Conservation (phyloP, 768 basidiomycete species). For the Hemileccinum impolitum region DNA sequence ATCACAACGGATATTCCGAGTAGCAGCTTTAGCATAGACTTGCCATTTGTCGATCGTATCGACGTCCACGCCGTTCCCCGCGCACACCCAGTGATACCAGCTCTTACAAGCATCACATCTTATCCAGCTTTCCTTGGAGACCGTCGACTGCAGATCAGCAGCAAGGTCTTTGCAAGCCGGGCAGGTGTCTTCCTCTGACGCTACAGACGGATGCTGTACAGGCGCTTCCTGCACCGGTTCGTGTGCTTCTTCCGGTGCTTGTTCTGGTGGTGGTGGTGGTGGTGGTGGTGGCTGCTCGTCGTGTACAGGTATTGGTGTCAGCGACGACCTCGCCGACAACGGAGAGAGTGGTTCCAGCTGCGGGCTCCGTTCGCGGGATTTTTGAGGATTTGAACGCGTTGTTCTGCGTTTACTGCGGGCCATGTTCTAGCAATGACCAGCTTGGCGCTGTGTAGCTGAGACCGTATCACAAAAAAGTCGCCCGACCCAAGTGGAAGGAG, state of each 20-base stretch:
- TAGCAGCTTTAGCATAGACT: slow-evolving; percentile 24
- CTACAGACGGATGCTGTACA: slow-evolving; percentile 6
- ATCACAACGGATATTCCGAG: slow-evolving; percentile 11
- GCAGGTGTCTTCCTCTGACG: slow-evolving; percentile 37
- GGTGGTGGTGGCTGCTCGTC: slow-evolving; percentile 14
- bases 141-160: slow-evolving; percentile 29
- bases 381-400: slow-evolving; percentile 36
- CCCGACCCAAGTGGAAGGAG: slow-evolving; percentile 4
- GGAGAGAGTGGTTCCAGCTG: slow-evolving; percentile 31
- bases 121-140: slow-evolving; percentile 76
- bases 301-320: slow-evolving; percentile 25
- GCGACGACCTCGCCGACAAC: slow-evolving; percentile 28
- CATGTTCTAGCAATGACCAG: slow-evolving; percentile 30
- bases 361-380: slow-evolving; percentile 34
- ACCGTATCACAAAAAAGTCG: slow-evolving; percentile 12
- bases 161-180: slow-evolving; percentile 48
- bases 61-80: slow-evolving; percentile 60
- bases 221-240: slow-evolving; percentile 11
- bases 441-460: slow-evolving; percentile 9
- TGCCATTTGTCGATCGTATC: slow-evolving; percentile 78
- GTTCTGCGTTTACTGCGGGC: slow-evolving; percentile 44
- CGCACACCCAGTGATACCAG: slow-evolving; percentile 86
- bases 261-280: slow-evolving; percentile 11
- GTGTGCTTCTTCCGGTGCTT: slow-evolving; percentile 13
- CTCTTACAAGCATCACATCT: slow-evolving; percentile 76